phyloP scores from a whole-genome alignment of 768 basidiomycete species.

The Clathrus columnatus region DNA sequence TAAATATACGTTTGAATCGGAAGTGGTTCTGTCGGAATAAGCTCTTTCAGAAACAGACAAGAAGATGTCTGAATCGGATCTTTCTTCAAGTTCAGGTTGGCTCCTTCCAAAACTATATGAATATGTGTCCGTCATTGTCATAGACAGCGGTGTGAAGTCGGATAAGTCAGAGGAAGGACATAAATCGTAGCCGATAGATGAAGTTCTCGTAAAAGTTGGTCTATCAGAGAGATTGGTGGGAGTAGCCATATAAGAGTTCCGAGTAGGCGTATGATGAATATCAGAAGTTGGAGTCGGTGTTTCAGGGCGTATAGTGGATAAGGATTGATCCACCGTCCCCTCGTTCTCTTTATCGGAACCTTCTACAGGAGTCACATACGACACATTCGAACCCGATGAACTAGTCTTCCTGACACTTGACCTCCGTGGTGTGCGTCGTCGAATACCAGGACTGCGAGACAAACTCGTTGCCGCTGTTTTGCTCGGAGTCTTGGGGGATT shows the following conservation, averaged over 20 bases:
- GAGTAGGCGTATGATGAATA: neutral
- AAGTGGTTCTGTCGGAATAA: slow-evolving; percentile 2
- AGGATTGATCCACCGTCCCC: slow-evolving; percentile 17
- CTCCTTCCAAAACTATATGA: neutral
- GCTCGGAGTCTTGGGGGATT: slow-evolving; percentile 2
- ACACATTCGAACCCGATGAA: slow-evolving; percentile 29
- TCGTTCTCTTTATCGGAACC: slow-evolving; percentile 53
- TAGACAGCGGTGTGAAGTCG: slow-evolving; percentile 7
- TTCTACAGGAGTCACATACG: slow-evolving; percentile 26
- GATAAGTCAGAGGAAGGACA: slow-evolving; percentile 9
- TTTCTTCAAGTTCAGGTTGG: neutral
- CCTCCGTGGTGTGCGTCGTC: slow-evolving; percentile 39
- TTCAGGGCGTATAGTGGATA: neutral
- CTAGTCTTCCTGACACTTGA: slow-evolving; percentile 28
- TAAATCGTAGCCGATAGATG: slow-evolving; percentile 8
- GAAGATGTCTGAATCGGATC: neutral
- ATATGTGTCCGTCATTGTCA: neutral
- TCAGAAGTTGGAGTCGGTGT: neutral
- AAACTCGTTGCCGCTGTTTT: neutral
- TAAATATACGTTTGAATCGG: neutral
- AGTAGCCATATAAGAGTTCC: neutral
- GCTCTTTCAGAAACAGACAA: neutral
- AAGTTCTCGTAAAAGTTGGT: neutral
- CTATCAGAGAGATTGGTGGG: neutral
- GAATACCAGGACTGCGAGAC: slow-evolving; percentile 34